Conservation (phyloP, 441 rosid species). For the Eutrema salsugineum region DNA sequence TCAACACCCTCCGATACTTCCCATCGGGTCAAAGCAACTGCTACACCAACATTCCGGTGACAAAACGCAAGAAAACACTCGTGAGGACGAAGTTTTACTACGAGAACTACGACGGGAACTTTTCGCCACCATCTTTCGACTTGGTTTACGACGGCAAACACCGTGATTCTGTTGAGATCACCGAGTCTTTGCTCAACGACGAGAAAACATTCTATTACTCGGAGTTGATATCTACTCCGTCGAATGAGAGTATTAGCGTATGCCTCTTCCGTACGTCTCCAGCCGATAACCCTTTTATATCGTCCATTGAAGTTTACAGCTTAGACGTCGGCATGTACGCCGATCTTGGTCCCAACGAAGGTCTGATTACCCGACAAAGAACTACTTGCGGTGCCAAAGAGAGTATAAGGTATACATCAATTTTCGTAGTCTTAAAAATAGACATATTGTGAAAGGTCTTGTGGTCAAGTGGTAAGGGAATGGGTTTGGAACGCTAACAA, state of each 20-base stretch:
- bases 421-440: no score
- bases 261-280: slow-evolving; percentile 47
- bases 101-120: slow-evolving; percentile 49
- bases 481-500: no score
- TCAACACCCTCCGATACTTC: slow-evolving; percentile 51
- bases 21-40: slow-evolving; percentile 42
- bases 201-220: slow-evolving; percentile 15
- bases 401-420: background rate
- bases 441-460: no score
- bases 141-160: slow-evolving; percentile 49
- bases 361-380: slow-evolving; percentile 34
- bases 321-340: slow-evolving; percentile 38
- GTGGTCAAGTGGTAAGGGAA: no score
- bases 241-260: slow-evolving; percentile 26
- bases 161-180: slow-evolving; percentile 35
- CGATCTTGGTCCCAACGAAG: slow-evolving; percentile 21
- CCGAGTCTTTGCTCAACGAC: slow-evolving; percentile 28
- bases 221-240: slow-evolving; percentile 33
- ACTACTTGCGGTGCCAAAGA: slow-evolving; percentile 25
- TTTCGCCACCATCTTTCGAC: slow-evolving; percentile 51
- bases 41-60: slow-evolving; percentile 28
- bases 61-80: slow-evolving; percentile 28
- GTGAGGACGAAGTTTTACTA: slow-evolving; percentile 31
- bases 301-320: slow-evolving; percentile 40
- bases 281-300: slow-evolving; percentile 44